These are phyloP conservation scores for Aristolochia contorta DNA, from an alignment of 164 flowering plant genomes.

Conservation along the genomic window DNA sequence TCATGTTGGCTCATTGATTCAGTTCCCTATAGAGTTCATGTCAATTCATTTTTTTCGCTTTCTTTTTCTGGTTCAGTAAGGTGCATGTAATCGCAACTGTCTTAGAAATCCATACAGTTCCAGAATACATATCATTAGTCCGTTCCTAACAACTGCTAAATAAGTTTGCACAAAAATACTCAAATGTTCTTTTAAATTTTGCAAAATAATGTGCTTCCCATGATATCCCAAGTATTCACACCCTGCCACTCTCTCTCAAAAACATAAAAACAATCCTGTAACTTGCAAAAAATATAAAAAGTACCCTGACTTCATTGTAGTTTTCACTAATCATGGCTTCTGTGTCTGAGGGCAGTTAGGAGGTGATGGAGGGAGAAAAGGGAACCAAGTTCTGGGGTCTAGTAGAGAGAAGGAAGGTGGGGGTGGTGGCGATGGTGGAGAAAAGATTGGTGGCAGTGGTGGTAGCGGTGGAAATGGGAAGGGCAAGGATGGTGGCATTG, in stretches of 20 bases:
- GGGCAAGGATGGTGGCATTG: slow-evolving; percentile 1
- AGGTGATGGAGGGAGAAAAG: slow-evolving; percentile 11
- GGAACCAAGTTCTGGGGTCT: slow-evolving; percentile 9
- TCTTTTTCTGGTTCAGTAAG: too few relatives aligned
- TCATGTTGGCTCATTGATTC: too few relatives aligned
- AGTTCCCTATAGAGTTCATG: too few relatives aligned
- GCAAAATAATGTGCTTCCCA: too few relatives aligned
- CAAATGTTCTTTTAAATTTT: too few relatives aligned
- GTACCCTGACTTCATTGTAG: neutral
- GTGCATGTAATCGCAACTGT: too few relatives aligned
- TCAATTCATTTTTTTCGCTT: too few relatives aligned
- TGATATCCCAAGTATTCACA: too few relatives aligned
- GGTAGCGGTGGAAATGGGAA: slow-evolving; percentile 4
- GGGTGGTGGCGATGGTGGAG: slow-evolving; percentile 6
- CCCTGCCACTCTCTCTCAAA: neutral
- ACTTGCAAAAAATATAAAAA: neutral
- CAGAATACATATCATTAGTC: too few relatives aligned
- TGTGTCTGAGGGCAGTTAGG: slow-evolving; percentile 6
- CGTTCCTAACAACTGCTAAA: too few relatives aligned
- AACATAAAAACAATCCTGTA: neutral
- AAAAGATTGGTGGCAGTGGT: neutral
- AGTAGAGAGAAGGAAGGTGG: slow-evolving; percentile 1
- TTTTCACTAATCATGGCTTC: slow-evolving; percentile 1
- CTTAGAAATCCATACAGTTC: too few relatives aligned
- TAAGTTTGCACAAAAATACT: too few relatives aligned